A percentile compares a stretch with the other conserved stretches of the same genome.
Conservation (phyloP, 2,329 filamentous ascomycete species). For the Pezizomycotina sp. region DNA sequence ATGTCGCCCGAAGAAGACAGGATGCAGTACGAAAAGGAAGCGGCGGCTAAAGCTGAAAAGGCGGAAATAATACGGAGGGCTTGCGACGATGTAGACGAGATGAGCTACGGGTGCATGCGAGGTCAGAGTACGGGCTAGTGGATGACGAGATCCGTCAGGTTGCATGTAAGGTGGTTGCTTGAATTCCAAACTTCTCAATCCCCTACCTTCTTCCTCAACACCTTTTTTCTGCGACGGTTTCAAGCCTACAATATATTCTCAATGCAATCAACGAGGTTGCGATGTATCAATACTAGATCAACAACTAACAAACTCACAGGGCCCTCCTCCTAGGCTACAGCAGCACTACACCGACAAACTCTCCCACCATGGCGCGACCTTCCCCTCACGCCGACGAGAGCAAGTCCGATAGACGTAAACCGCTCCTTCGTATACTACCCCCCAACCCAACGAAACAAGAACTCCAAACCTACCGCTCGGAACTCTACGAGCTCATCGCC, state of each 20-base stretch:
- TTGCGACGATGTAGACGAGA: slow-evolving; percentile 21
- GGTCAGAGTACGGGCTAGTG: slow-evolving; percentile 22
- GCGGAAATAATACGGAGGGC: slow-evolving; percentile 20
- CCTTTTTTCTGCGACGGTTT: neutral
- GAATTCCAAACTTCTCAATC: slow-evolving; percentile 5
- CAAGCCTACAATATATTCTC: slow-evolving; percentile 1
- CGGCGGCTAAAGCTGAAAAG: slow-evolving; percentile 19
- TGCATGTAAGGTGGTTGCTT: slow-evolving; percentile 21
- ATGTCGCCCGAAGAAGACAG: slow-evolving; percentile 4
- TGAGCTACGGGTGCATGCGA: slow-evolving; percentile 21
- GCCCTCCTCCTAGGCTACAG: slow-evolving; percentile 6
- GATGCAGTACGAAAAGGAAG: slow-evolving; percentile 6
- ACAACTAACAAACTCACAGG: slow-evolving; percentile 21
- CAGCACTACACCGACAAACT: slow-evolving; percentile 19
- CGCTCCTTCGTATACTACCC: slow-evolving; percentile 97
- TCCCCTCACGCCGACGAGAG: slow-evolving; percentile 71
- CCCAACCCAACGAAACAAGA: slow-evolving; percentile 42
- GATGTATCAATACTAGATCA: slow-evolving; percentile 20
- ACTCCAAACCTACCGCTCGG: slow-evolving; percentile 16
- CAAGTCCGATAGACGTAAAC: slow-evolving; percentile 87
- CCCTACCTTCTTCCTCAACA: slow-evolving; percentile 1
- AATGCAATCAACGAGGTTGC: slow-evolving; percentile 30
- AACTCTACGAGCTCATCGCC: slow-evolving; percentile 66
- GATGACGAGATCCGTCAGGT: slow-evolving; percentile 24
- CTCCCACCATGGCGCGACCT: slow-evolving; percentile 36